These are phyloP conservation scores for Knoxdaviesia proteae DNA, from an alignment of 2,329 filamentous ascomycete species.

Conservation along the genomic window DNA sequence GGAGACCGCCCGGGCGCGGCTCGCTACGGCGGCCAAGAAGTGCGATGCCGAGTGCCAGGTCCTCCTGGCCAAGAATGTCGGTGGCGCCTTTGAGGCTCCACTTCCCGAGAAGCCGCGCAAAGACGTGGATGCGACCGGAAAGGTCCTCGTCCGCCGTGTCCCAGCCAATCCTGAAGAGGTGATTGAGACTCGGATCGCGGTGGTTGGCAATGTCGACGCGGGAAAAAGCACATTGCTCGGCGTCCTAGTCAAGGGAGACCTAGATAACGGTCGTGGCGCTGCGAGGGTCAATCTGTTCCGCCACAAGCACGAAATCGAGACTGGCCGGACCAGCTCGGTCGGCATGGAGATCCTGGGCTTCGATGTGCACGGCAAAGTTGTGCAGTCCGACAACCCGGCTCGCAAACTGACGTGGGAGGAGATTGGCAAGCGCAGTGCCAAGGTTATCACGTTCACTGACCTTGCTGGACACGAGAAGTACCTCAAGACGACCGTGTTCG, in stretches of 20 bases:
- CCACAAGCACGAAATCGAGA: conserved; percentile 96
- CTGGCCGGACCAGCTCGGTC: conserved; percentile 82
- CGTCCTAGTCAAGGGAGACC: conserved; percentile 81
- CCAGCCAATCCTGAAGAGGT: conserved; percentile 63
- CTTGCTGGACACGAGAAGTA: conserved; percentile 91
- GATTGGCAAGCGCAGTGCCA: conserved; percentile 82
- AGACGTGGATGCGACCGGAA: conserved; percentile 61
- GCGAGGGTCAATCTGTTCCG: conserved; percentile 90
- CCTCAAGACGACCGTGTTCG: conserved; percentile 87
- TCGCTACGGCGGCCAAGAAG: conserved; percentile 43
- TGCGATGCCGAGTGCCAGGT: conserved; percentile 58
- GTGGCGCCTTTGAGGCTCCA: conserved; percentile 42
- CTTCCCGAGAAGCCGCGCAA: conserved; percentile 51
- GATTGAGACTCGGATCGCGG: conserved; percentile 88
- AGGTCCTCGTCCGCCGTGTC: conserved; percentile 59
- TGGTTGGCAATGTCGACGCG: conserved; percentile 93
- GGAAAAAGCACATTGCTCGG: conserved; percentile 94
- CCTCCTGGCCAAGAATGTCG: conserved; percentile 78
- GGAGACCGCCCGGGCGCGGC: conserved; percentile 44
- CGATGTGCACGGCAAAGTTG: conserved; percentile 64
- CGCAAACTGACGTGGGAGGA: conserved; percentile 91
- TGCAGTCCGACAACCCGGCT: conserved; percentile 63
- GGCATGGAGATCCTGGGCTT: conserved; percentile 99
- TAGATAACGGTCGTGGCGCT: conserved; percentile 86
- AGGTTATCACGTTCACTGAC: conserved; percentile 93